These are phyloP conservation scores for Boechera retrofracta DNA, from an alignment of 345 rosid genomes.

Conservation along the genomic window DNA sequence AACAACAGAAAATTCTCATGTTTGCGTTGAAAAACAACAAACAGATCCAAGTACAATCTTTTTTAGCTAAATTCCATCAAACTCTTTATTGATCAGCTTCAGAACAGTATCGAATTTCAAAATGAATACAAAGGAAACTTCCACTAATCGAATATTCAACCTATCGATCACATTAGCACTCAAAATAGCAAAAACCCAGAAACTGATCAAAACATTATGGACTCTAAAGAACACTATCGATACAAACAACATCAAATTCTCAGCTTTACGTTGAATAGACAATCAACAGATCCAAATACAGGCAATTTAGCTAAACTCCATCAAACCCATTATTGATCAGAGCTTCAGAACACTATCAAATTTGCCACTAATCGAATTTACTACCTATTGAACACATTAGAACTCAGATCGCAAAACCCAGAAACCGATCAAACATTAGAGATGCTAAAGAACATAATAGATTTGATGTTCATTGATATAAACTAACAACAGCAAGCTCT, in stretches of 20 bases:
- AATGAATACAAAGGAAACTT: too few relatives aligned
- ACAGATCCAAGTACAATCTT: too few relatives aligned
- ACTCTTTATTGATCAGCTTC: too few relatives aligned
- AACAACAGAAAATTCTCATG: too few relatives aligned
- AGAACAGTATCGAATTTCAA: too few relatives aligned
- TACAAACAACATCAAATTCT: not conserved
- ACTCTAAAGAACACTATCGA: not conserved
- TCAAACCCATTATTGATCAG: not conserved
- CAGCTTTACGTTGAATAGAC: not conserved
- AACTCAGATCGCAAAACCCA: not conserved
- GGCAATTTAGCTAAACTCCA: not conserved
- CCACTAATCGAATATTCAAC: slow-evolving; percentile 28
- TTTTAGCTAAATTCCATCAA: too few relatives aligned
- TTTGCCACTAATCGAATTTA: not conserved
- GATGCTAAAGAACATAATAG: not conserved
- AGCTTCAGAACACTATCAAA: not conserved
- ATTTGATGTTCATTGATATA: too few relatives aligned
- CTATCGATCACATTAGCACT: not conserved
- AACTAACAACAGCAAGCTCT: not conserved
- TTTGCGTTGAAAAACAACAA: too few relatives aligned
- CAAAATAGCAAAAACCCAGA: slow-evolving; percentile 2
- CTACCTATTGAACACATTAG: not conserved
- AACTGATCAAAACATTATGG: not conserved
- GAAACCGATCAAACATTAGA: not conserved
- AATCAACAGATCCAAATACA: not conserved